Base-by-base conservation (phyloP, 176 grass and related monocot species). In the Phyllostachys edulis region DNA sequence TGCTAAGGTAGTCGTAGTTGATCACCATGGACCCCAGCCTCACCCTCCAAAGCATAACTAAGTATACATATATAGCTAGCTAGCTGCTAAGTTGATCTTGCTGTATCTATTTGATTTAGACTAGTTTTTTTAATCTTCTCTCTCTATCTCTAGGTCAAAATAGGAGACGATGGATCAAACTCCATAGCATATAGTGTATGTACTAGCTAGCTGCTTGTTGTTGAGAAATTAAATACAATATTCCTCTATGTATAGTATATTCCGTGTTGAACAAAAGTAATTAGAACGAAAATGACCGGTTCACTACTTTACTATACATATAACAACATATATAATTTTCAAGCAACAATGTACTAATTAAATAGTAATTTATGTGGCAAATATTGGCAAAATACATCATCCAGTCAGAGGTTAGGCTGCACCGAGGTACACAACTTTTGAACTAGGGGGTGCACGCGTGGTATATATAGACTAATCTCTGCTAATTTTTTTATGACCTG, bases 31-130 rank as follows among this genome's bases (percentile, higher is more conserved):
- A 16, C 93, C 96, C 40, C 83, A 32, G 75, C 82, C 86, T 77
- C 96, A 98, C 79, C 75, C 85, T 18, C 84, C 88, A 70, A 79
- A 91, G 36, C 92, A 98, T 74, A 98, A 98, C 89, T 79, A 56
- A 63, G 18, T 32, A 39, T 40, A 69, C 9, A 55, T 63, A 20
- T 44, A 66, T 40, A 78, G 52, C 27, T 83, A 50, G 69, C 12
- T 71, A 36, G 23, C 16, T 10, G 12, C 41, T n/a, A 45, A 32
- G 38, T 10, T 20, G 34, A 13, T 73, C 17, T 12, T 21, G 63
- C 5, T 71, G 80, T 92, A 86, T 62, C 39, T 85, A 77, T 57
- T 83, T 75, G 36, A 79, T 80, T 59, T 80, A 86, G 65, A 69
- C 14, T 80, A 67, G 51, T 21, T 76, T 59, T 9, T 69, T 80